phyloP scores from a whole-genome alignment of 768 basidiomycete species.

The Gloeopeniophorella convolvens region DNA sequence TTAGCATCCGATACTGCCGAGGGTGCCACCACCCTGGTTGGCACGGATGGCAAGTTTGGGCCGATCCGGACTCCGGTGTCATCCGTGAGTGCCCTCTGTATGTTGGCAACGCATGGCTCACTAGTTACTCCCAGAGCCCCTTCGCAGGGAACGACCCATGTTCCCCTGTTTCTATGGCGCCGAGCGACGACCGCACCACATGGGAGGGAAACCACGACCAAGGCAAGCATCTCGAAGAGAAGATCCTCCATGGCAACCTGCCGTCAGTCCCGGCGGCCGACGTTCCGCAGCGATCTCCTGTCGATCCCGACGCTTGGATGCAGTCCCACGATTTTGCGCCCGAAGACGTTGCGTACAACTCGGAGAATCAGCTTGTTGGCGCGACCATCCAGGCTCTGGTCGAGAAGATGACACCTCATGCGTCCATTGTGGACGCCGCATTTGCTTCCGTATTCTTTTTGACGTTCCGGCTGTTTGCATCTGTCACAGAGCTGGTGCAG shows the following conservation, averaged over 20 bases:
- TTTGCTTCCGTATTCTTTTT: constrained; percentile 91
- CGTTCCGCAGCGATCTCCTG: constrained; percentile 20
- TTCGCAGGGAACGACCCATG: constrained; percentile 37
- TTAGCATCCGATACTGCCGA: not conserved
- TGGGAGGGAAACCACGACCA: constrained; percentile 47
- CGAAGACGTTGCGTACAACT: constrained; percentile 85
- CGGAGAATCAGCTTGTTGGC: constrained; percentile 84
- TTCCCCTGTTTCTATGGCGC: constrained; percentile 43
- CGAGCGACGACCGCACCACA: constrained; percentile 50
- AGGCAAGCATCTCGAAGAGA: constrained; percentile 41
- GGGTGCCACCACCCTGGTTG: not conserved
- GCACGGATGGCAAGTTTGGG: not conserved
- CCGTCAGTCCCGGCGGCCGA: constrained; percentile 41
- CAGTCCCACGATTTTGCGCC: constrained; percentile 72
- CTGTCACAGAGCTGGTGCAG: constrained; percentile 68
- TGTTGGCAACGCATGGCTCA: not conserved
- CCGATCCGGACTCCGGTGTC: not conserved
- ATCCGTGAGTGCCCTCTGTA: constrained; percentile 1
- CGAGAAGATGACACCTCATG: constrained; percentile 97
- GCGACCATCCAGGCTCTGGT: constrained; percentile 85
- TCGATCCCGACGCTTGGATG: constrained; percentile 47
- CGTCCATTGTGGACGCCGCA: constrained; percentile 79
- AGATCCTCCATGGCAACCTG: constrained; percentile 46
- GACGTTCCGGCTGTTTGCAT: constrained; percentile 89
- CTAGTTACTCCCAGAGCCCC: not conserved